Conservation (phyloP, 2,329 filamentous ascomycete species). For the Didymella lethalis region DNA sequence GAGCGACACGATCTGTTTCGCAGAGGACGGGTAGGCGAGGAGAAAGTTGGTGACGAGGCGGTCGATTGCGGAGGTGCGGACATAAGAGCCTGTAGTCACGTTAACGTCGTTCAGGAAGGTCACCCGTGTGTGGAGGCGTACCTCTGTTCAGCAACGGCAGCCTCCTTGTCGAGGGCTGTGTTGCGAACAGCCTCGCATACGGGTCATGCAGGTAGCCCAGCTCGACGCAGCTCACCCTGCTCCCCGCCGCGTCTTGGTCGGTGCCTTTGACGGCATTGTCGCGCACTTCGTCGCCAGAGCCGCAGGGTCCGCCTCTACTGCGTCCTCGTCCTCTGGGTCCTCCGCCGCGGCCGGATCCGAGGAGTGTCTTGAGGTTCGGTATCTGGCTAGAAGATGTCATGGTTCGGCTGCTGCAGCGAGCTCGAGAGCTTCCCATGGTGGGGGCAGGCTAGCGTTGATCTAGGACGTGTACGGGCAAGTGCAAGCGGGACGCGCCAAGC, state of each 20-base stretch:
- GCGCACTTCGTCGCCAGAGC: conserved; percentile 54
- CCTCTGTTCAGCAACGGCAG: conserved; percentile 95
- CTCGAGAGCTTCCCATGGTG: conserved; percentile 32
- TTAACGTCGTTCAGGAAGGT: not conserved
- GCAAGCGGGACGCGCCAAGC: not conserved
- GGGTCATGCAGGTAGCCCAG: conserved; percentile 84
- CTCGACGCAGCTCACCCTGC: conserved; percentile 85
- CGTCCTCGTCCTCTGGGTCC: conserved; percentile 59
- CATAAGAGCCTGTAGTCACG: conserved; percentile 77
- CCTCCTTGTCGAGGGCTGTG: conserved; percentile 65
- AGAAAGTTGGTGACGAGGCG: conserved; percentile 77
- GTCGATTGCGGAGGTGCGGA: conserved; percentile 85
- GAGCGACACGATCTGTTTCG: conserved; percentile 85
- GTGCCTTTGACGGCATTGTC: conserved; percentile 86
- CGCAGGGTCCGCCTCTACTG: conserved; percentile 41
- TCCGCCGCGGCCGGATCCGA: conserved; percentile 58
- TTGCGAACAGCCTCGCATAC: conserved; percentile 76
- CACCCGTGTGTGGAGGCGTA: conserved; percentile 49
- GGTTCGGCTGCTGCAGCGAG: conserved; percentile 27
- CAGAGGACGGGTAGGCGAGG: conserved; percentile 45
- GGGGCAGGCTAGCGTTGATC: conserved; percentile 20
- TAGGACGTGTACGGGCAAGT: conserved; percentile 25
- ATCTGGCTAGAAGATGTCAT: conserved; percentile 77
- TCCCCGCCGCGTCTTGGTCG: conserved; percentile 89
- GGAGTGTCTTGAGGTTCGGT: conserved; percentile 75